A percentile compares a stretch with the other conserved stretches of the same genome.
phyloP scores from a whole-genome alignment of 768 basidiomycete species.

The Coprinellus micaceus region DNA sequence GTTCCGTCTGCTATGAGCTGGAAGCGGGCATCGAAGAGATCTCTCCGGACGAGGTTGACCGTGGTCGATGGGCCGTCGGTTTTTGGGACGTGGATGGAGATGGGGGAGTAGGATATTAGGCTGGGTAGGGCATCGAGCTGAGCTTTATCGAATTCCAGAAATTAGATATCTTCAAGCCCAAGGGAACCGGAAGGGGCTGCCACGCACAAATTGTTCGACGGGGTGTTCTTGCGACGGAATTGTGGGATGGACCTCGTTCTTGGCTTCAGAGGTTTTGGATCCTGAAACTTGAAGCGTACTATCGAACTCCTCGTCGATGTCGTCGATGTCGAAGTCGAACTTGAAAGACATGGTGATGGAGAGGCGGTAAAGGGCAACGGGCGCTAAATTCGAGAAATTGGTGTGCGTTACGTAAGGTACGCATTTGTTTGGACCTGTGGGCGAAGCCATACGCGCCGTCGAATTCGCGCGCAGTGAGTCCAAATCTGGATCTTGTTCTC shows the following conservation, averaged over 20 bases:
- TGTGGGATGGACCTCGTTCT: constrained; percentile 6
- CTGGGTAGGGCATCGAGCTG: constrained; percentile 70
- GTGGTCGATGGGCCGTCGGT: constrained; percentile 25
- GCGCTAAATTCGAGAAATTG: not conserved
- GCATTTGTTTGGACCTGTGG: constrained; percentile 5
- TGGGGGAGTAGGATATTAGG: constrained; percentile 76
- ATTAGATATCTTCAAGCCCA: constrained; percentile 4
- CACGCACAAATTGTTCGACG: constrained; percentile 33
- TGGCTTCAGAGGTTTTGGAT: not conserved
- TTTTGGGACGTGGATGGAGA: constrained; percentile 47
- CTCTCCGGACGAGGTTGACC: constrained; percentile 61
- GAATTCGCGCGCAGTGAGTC: not conserved
- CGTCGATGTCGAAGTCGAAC: constrained; percentile 64
- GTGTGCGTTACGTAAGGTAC: not conserved
- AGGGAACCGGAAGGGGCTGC: constrained; percentile 7
- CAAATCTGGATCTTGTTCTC: not conserved
- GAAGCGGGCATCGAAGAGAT: constrained; percentile 95
- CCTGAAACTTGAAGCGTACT: constrained; percentile 2
- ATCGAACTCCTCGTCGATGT: constrained; percentile 21
- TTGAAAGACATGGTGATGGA: constrained; percentile 55
- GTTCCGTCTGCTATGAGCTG: constrained; percentile 70
- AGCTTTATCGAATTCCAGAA: constrained; percentile 11
- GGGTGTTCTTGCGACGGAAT: constrained; percentile 30
- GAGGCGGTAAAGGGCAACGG: not conserved
- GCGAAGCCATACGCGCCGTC: constrained; percentile 1